Conservation (phyloP, 2,329 filamentous ascomycete species). For the Neofusicoccum umdonicola region DNA sequence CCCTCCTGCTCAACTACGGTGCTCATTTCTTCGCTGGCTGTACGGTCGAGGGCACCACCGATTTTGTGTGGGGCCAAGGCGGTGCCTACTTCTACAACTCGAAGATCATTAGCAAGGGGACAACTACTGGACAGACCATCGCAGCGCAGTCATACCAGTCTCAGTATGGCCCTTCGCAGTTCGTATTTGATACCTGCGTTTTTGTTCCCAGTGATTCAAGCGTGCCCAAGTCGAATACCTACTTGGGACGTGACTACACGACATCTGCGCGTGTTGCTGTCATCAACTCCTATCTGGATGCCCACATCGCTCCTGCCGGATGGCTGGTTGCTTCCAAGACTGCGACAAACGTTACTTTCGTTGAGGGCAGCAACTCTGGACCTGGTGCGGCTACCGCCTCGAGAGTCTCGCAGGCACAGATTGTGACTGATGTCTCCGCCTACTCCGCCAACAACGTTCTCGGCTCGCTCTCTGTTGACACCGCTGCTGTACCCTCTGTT, state of each 20-base stretch:
- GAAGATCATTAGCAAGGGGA: background rate
- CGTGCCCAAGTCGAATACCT: background rate
- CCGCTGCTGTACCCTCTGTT: background rate
- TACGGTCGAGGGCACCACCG: background rate
- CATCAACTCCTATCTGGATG: background rate
- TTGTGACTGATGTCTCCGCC: background rate
- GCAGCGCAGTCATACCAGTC: background rate
- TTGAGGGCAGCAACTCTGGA: background rate
- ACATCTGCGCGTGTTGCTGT: background rate
- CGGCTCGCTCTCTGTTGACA: background rate
- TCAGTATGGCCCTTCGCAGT: background rate
- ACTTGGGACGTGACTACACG: conserved; percentile 1
- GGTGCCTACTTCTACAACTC: conserved; percentile 4
- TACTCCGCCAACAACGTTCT: background rate
- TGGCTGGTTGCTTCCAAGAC: conserved; percentile 2
- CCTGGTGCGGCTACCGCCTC: background rate
- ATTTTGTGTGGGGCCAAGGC: background rate
- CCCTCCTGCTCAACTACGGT: background rate
- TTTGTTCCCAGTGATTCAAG: background rate
- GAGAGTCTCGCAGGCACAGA: background rate
- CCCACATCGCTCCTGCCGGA: background rate
- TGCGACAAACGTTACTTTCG: background rate
- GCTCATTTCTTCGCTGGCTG: background rate
- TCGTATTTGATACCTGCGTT: background rate
- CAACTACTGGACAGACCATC: background rate